These are phyloP conservation scores for Xylariaceae sp. DNA, from an alignment of 2,329 filamentous ascomycete species.

Conservation along the genomic window DNA sequence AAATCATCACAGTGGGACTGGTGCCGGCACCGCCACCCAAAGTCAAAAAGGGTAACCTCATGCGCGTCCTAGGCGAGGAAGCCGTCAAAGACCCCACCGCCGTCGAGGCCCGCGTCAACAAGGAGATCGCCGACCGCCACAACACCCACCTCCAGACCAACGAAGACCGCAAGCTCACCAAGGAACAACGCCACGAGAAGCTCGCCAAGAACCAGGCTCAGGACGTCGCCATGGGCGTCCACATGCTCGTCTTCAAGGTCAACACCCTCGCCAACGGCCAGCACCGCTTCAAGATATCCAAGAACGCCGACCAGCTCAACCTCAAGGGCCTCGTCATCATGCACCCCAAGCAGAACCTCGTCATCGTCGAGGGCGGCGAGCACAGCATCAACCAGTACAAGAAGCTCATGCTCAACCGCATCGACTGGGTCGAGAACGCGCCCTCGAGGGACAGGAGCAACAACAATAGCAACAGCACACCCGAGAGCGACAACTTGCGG, in stretches of 20 bases:
- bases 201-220: slow-evolving; percentile 77
- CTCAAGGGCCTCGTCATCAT: slow-evolving; percentile 90
- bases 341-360: slow-evolving; percentile 82
- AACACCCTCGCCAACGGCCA: slow-evolving; percentile 86
- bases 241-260: slow-evolving; percentile 85
- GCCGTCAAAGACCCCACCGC: slow-evolving; percentile 94
- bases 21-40: slow-evolving; percentile 90
- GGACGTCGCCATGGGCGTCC: slow-evolving; percentile 83
- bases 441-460: slow-evolving; percentile 62
- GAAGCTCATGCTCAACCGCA: slow-evolving; percentile 89
- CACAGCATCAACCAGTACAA: slow-evolving; percentile 82
- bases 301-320: slow-evolving; percentile 85
- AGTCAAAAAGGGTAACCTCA: slow-evolving; percentile 95
- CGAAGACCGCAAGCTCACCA: slow-evolving; percentile 80
- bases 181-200: slow-evolving; percentile 85
- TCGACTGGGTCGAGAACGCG: slow-evolving; percentile 91
- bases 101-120: slow-evolving; percentile 89
- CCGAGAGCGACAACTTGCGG: slow-evolving; percentile 45
- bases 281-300: slow-evolving; percentile 88
- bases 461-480: slow-evolving; percentile 39
- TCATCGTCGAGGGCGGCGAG: slow-evolving; percentile 87
- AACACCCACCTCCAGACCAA: slow-evolving; percentile 76
- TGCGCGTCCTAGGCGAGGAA: slow-evolving; percentile 92
- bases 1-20: slow-evolving; percentile 59
- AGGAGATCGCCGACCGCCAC: slow-evolving; percentile 84